Evolutionary conservation across 768 basidiomycete species (phyloP), one percentile per base, ranked within the genome.

Genomic region (Rhodotorula taiwanensis): DNA sequence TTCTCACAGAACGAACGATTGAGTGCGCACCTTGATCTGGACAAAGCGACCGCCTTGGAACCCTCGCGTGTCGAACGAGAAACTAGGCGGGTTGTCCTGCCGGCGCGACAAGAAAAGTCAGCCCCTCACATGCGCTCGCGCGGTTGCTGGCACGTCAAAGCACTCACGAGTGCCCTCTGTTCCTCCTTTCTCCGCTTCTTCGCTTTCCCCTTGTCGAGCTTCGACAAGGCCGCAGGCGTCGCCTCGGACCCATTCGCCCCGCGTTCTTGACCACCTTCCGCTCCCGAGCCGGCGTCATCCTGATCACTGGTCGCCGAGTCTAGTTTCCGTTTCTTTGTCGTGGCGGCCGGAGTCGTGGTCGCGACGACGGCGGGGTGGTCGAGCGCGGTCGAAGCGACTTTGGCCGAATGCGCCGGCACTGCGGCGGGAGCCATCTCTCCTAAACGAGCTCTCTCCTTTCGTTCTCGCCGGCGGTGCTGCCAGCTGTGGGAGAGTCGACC

Each of bases 121-220:
- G 10, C 10, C 10, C 16, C 10, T 39, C 36, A 16, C 10, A 10
- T 10, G 10, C 36, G 36, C 16, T 39, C 16, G 16, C 36, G 36
- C 10, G 9, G 10, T 9, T 39, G 10, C 36, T 39, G 36, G 36
- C 36, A n/a, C 18, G 58, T 28, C 34, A 70, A 39, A 28, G 74
- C 70, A 81, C 83, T 77, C 77, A 87, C 87, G 75, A 84, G 82
- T 44, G 78, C 72, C 73, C 82, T 84, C 48, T 78, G 76, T 69
- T 84, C 88, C 69, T 89, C 89, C 45, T 78, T 77, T 62, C 91
- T 87, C 74, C 85, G 85, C 80, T 87, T 88, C 64, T 83, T 84
- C 78, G 88, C 89, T 76, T 89, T 66, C 30, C 69, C 64, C 55
- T 70, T 70, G 33, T 66, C 69, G 11, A 70, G 33, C 63, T 65